These are phyloP conservation scores for Metrosideros polymorpha DNA, from an alignment of 441 rosid species.

Conservation along the genomic window DNA sequence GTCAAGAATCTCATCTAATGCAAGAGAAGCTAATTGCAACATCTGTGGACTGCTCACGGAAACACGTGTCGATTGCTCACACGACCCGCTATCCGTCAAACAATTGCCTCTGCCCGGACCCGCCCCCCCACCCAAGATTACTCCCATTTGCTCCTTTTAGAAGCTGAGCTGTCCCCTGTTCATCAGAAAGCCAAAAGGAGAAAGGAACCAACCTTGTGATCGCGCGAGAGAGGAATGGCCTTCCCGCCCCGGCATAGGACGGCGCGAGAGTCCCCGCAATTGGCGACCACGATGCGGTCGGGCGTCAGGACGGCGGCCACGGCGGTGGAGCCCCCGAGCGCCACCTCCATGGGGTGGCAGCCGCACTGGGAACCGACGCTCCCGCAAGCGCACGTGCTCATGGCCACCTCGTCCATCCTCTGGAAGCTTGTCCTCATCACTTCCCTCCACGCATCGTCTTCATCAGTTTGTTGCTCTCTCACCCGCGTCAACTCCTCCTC, in stretches of 20 bases:
- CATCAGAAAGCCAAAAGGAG: neutral
- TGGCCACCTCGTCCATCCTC: conserved; percentile 51
- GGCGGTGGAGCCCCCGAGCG: conserved; percentile 65
- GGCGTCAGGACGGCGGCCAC: conserved; percentile 42
- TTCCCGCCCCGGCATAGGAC: conserved; percentile 57
- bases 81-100: neutral
- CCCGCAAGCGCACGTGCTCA: conserved; percentile 34
- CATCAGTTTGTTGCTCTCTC: neutral
- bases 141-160: neutral
- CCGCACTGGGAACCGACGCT: conserved; percentile 16
- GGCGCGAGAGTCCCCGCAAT: conserved; percentile 83
- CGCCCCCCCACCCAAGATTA: neutral
- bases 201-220: conserved; percentile 59
- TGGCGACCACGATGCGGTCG: conserved; percentile 50
- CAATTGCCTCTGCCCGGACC: neutral
- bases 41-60: neutral
- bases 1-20: neutral
- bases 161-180: neutral
- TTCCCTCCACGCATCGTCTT: conserved; percentile 37
- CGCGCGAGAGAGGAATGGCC: conserved; percentile 47
- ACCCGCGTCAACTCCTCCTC: conserved; percentile 43
- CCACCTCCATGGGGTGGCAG: conserved; percentile 35
- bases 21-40: neutral
- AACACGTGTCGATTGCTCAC: neutral
- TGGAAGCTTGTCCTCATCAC: conserved; percentile 41